These are phyloP conservation scores for Spirogloea muscicola DNA, from an alignment of 139 green algal species.

Conservation along the genomic window DNA sequence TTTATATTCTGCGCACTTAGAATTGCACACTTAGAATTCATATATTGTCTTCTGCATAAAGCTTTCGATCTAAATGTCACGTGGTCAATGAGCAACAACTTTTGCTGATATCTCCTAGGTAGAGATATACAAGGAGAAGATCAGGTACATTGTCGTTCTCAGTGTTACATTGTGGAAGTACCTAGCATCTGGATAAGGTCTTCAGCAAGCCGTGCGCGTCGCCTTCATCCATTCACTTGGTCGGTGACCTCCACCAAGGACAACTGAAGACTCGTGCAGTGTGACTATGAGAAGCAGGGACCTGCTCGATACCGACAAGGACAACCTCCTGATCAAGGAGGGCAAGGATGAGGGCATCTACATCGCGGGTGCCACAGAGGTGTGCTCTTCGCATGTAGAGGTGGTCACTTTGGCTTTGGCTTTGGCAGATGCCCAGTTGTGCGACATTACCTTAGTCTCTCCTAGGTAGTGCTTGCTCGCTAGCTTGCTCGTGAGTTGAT, in stretches of 20 bases:
- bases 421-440: background rate
- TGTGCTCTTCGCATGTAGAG: background rate
- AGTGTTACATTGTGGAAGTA: background rate
- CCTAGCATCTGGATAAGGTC: background rate
- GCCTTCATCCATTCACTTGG: no score
- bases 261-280: background rate
- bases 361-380: slow-evolving; percentile 39
- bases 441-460: background rate
- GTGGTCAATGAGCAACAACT: no score
- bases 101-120: no score
- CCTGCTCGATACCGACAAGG: slow-evolving; percentile 36
- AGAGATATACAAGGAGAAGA: slow-evolving; percentile 39
- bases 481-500: background rate
- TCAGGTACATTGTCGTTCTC: slow-evolving; percentile 1
- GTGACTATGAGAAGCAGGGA: no score
- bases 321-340: slow-evolving; percentile 43
- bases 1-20: no score
- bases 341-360: slow-evolving; percentile 15
- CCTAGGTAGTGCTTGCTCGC: background rate
- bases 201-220: no score
- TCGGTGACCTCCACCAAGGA: no score
- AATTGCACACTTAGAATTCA: no score
- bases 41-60: no score
- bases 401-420: background rate
- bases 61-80: no score